Evolutionary conservation across 305 asterid species (phyloP), one percentile per base, ranked within the genome.

Genomic region (Fraxinus paxiana): DNA sequence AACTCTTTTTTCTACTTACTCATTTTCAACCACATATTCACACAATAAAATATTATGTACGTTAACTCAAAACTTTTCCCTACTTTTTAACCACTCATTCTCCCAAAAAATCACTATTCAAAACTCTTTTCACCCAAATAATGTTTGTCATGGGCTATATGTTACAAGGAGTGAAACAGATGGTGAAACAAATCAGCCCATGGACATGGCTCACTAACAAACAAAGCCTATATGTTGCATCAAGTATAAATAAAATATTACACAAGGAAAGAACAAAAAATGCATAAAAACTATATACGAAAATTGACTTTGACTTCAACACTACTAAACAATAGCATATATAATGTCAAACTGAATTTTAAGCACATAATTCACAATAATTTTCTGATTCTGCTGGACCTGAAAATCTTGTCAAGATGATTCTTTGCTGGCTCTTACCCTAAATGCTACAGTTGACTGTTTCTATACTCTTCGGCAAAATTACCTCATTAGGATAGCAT

Each of bases 341-440:
- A n/a, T 8, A 30, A 12, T 73, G 59, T 79, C 82, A 79, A 18
- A 46, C 33, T 80, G 38, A 31, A 31, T 59, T 35, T 80, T 72
- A 33, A 69, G 73, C 78, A 33, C 78, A 80, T 0, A 80, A 71
- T 17, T 48, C 24, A 31, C 54, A 26, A 65, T 65, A 28, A 65
- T 77, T 83, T 76, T 2, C 34, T 71, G 34, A 75, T 83, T 1
- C 22, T 30, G n/a, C 73, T 17, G n/a, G 22, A 22, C 75, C 4
- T 59, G 37, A 13, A 65, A 65, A 0, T 77, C 18, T 33, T 59
- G 33, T 37, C 6, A 8, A 70, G 35, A 73, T 48, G 15, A 48
- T 69, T 3, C 77, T 18, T 79, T n/a, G 1, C 20, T 46, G 18
- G 63, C n/a, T 43, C 59, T 22, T 34, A 41, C 30, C 76, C n/a